Evolutionary conservation across 495 filamentous ascomycete species (phyloP), one percentile per base, ranked within the genome.

Genomic region (Aspergillus ellipticus): DNA sequence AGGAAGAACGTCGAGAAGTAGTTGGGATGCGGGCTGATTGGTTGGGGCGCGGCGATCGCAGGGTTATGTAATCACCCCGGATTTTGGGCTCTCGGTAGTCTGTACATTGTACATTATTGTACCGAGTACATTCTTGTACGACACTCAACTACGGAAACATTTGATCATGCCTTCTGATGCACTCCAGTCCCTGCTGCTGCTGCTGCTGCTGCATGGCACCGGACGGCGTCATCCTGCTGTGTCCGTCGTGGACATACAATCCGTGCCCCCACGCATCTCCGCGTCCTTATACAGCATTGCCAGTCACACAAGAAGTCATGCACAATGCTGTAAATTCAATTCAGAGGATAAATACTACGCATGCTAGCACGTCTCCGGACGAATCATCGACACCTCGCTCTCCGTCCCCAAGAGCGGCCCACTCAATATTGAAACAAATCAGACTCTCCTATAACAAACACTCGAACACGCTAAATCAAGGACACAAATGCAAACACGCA

Each of bases 401-500:
- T 15, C 37, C 37, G 41, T 20, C 41, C 33, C 28, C 45, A 20
- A 31, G 33, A 54, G 43, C 50, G 15, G 33, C 16, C 51, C 42
- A 54, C 51, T 41, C 48, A 46, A 45, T 47, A 53, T 48, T 59
- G 42, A 54, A 49, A 59, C 55, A 60, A 20, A 58, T n/a, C 57
- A 66, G 15, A 58, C 29, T 53, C 26, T 45, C 46, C 47, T 28
- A 54, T 20, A 56, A 58, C 26, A 56, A 33, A 54, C 31, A 28
- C 26, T 50, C 31, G 35, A 10, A 60, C 50, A 54, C 50, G 48
- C 58, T 47, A 53, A 42, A 60, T 58, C 37, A 59, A 58, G 60
- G 55, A 63, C 58, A 59, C 55, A 61, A 60, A 53, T 62, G 63
- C 55, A 66, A 53, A 60, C 57, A 53, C 28, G 53, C 58, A 56